Evolutionary conservation across 2,329 filamentous ascomycete species (phyloP).

Genomic region (Colletotrichum cereale): DNA sequence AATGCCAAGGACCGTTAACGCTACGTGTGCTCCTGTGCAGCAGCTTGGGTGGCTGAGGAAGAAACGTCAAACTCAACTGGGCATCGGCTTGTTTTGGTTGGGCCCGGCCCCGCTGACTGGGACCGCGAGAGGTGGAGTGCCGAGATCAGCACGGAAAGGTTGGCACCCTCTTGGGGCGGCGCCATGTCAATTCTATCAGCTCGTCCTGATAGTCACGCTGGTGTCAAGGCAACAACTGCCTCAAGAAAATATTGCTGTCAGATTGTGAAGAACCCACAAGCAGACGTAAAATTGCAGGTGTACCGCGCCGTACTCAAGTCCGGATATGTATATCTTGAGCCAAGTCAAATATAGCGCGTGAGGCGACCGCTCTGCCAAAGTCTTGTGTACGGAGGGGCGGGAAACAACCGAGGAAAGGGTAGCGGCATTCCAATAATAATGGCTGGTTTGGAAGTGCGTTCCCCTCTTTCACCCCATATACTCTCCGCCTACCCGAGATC

Average conservation of each 20-base stretch:
- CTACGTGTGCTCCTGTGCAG: background rate
- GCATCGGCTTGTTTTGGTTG: background rate
- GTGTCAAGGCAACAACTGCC: background rate
- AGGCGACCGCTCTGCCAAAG: background rate
- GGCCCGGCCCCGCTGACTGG: slow-evolving; percentile 18
- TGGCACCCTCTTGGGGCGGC: background rate
- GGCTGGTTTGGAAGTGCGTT: background rate
- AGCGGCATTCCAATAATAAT: too few relatives aligned
- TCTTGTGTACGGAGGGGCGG: fast-evolving
- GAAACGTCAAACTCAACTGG: background rate
- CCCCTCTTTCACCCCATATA: too few relatives aligned
- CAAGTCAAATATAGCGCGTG: too few relatives aligned
- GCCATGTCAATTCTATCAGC: background rate
- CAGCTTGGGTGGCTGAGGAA: background rate
- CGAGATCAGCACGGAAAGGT: slow-evolving; percentile 5
- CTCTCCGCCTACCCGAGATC: background rate
- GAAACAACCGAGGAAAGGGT: background rate
- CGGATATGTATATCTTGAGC: background rate
- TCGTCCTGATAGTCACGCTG: background rate
- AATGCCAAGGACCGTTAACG: background rate
- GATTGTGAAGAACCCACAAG: background rate
- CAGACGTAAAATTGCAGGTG: background rate
- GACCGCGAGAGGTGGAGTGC: slow-evolving; percentile 16
- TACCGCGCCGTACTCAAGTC: background rate
- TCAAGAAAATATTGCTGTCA: background rate